phyloP scores from a whole-genome alignment of 768 basidiomycete genomes.

The Porphyrellus cyaneotinctus region DNA sequence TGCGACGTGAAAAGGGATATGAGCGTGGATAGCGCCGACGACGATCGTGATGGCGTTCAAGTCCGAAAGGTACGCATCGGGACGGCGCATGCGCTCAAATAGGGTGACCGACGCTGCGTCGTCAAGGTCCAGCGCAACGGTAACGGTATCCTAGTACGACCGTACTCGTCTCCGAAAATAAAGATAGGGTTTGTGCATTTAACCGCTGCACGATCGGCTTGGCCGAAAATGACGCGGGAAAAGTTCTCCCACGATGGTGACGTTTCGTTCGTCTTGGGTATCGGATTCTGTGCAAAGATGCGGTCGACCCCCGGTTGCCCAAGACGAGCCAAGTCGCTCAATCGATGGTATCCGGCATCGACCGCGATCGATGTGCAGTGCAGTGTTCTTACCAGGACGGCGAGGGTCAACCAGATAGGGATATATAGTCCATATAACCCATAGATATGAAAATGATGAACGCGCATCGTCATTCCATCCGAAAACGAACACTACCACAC shows the following conservation, averaged over 20 bases:
- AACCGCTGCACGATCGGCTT: background rate
- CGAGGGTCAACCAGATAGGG: constrained; percentile 11
- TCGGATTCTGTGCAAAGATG: background rate
- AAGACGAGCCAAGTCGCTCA: background rate
- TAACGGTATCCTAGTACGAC: background rate
- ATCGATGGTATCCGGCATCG: constrained; percentile 9
- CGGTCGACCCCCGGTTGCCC: background rate
- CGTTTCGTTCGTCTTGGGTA: background rate
- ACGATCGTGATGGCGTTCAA: background rate
- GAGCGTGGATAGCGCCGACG: background rate
- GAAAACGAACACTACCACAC: background rate
- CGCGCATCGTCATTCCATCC: background rate
- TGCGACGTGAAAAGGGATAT: no score
- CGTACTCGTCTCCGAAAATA: background rate
- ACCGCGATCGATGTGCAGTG: constrained; percentile 15
- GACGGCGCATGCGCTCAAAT: background rate
- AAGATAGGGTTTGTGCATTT: constrained; percentile 3
- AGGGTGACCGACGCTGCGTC: background rate
- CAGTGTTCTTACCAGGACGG: background rate
- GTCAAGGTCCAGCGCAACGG: background rate
- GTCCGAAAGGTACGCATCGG: background rate
- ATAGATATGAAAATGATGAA: constrained; percentile 10
- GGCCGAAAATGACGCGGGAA: background rate
- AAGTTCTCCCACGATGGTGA: background rate
- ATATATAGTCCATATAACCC: background rate